phyloP scores from a whole-genome alignment of 176 grass and related monocot species.

The Carex scoparia region DNA sequence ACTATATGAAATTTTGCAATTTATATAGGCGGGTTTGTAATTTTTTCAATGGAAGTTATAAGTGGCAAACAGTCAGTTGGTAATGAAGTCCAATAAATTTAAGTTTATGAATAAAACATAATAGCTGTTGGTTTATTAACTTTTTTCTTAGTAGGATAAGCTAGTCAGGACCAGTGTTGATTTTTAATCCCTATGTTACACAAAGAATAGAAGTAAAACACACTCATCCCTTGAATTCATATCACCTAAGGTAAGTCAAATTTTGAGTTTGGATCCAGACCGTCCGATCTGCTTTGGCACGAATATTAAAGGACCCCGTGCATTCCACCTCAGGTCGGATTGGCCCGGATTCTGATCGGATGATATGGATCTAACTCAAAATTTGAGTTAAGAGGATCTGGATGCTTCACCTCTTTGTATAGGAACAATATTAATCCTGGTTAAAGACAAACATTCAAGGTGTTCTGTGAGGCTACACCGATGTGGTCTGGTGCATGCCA shows the following conservation, averaged over 20 bases:
- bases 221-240: not conserved
- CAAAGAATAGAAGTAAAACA: not conserved
- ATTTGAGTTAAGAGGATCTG: too few relatives aligned
- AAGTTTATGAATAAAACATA: not conserved
- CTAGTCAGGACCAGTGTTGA: not conserved
- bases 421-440: not conserved
- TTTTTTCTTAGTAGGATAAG: not conserved
- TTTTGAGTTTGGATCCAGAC: not conserved
- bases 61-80: not conserved
- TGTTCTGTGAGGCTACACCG: not conserved
- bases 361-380: too few relatives aligned
- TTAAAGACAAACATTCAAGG: not conserved
- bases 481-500: not conserved
- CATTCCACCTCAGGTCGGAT: too few relatives aligned
- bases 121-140: not conserved
- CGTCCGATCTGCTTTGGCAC: too few relatives aligned
- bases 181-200: not conserved
- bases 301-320: too few relatives aligned
- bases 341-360: too few relatives aligned
- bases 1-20: not conserved
- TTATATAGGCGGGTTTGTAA: not conserved
- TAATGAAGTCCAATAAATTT: not conserved
- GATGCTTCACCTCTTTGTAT: not conserved
- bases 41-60: too few relatives aligned
- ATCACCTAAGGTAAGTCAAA: too few relatives aligned